A percentile compares a stretch with the other conserved stretches of the same genome.
phyloP scores from a whole-genome alignment of 2,329 filamentous ascomycete genomes.

The Botrytis aclada region DNA sequence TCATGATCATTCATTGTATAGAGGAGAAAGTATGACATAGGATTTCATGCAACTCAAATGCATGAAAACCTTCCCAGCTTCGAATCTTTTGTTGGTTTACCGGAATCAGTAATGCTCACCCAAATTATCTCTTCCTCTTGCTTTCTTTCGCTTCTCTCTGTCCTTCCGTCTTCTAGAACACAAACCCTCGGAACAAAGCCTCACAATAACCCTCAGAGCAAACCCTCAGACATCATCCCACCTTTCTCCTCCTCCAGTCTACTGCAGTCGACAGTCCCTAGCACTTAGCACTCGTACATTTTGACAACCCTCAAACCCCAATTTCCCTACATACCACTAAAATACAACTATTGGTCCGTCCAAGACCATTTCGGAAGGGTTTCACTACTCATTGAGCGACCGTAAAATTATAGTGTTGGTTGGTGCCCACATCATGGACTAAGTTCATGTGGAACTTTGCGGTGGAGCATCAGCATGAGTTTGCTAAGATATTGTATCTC shows the following conservation, averaged over 20 bases:
- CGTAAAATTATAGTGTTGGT: background rate
- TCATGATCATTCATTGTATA: background rate
- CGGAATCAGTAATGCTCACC: background rate
- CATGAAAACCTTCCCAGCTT: background rate
- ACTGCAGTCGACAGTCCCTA: background rate
- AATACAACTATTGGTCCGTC: background rate
- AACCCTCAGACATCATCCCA: background rate
- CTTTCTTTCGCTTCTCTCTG: background rate
- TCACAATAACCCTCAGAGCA: background rate
- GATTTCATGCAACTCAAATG: background rate
- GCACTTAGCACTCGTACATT: background rate
- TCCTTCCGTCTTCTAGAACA: background rate
- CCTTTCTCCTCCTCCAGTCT: background rate
- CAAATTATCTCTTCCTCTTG: background rate
- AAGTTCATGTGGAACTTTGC: background rate
- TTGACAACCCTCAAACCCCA: background rate
- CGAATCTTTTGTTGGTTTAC: background rate
- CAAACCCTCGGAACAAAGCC: background rate
- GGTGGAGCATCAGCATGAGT: background rate
- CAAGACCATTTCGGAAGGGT: conserved; percentile 2
- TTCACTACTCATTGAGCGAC: background rate
- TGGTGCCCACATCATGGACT: background rate
- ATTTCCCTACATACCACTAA: conserved; percentile 6
- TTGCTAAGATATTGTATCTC: background rate
- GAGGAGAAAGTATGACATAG: background rate